phyloP scores from a whole-genome alignment of 2,329 filamentous ascomycete genomes.

The Hymenoscyphus albidus region DNA sequence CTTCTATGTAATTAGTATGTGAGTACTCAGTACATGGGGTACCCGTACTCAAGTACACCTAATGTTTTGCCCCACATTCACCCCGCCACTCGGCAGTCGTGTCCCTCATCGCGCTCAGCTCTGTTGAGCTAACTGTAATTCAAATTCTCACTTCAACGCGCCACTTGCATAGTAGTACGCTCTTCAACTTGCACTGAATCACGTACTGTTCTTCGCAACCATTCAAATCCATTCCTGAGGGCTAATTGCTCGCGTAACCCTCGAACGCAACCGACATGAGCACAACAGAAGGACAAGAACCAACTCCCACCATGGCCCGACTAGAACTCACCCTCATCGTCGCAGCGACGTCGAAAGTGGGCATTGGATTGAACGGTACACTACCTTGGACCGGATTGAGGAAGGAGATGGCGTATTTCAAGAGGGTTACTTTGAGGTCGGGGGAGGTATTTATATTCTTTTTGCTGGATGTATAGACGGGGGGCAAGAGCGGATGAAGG shows the following conservation, averaged over 20 bases:
- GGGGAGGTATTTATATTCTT: background rate
- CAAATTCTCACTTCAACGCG: background rate
- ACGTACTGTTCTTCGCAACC: too few species aligned
- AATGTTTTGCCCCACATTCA: background rate
- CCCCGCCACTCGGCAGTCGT: background rate
- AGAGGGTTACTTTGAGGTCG: slow-evolving; percentile 68
- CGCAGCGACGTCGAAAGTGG: slow-evolving; percentile 83
- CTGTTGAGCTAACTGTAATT: background rate
- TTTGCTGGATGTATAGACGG: background rate
- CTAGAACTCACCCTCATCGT: slow-evolving; percentile 81
- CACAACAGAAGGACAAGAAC: background rate
- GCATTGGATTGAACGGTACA: slow-evolving; percentile 74
- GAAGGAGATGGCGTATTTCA: slow-evolving; percentile 94
- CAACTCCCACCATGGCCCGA: background rate
- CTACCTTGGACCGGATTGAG: slow-evolving; percentile 88
- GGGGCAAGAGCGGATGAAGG: background rate
- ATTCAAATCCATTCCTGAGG: too few species aligned
- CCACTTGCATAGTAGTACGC: background rate
- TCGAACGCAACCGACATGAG: background rate
- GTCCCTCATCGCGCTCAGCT: background rate
- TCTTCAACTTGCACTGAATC: too few species aligned
- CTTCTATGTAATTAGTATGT: too few species aligned
- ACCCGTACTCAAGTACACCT: too few species aligned
- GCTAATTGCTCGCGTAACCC: background rate
- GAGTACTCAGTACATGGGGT: too few species aligned